Conservation (phyloP, 495 filamentous ascomycete species). For the Hapsidospora chrysogenum region DNA sequence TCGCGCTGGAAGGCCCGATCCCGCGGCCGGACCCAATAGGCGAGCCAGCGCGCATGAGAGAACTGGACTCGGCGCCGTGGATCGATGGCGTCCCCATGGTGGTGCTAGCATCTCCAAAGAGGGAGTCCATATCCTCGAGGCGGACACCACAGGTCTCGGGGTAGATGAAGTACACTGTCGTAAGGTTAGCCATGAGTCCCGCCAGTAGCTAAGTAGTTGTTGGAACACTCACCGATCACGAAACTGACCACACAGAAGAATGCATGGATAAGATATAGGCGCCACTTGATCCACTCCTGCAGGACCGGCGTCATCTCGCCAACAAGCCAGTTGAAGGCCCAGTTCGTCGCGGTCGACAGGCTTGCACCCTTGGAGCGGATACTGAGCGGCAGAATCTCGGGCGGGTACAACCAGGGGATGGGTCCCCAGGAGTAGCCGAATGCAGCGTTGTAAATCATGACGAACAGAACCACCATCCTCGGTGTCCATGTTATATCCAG, state of each 20-base stretch:
- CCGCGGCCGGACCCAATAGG: constrained; percentile 53
- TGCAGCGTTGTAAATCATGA: constrained; percentile 96
- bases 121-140: constrained; percentile 84
- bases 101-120: constrained; percentile 80
- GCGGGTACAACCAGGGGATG: constrained; percentile 94
- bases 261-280: constrained; percentile 84
- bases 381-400: constrained; percentile 91
- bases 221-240: constrained; percentile 62
- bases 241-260: constrained; percentile 97
- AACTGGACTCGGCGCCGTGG: constrained; percentile 46
- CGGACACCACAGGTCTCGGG: constrained; percentile 91
- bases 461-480: constrained; percentile 74
- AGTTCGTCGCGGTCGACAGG: constrained; percentile 90
- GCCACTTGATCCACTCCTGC: constrained; percentile 81
- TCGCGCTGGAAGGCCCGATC: constrained; percentile 15
- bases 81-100: constrained; percentile 36
- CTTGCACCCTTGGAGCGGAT: constrained; percentile 96
- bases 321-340: constrained; percentile 97
- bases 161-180: constrained; percentile 83
- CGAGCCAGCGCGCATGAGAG: constrained; percentile 52
- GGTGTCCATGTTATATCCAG: constrained; percentile 65
- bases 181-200: too few relatives aligned
- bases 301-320: constrained; percentile 87
- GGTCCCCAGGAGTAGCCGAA: constrained; percentile 99
- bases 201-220: constrained; percentile 6